A percentile compares a stretch with the other conserved stretches of the same genome.
phyloP scores from a whole-genome alignment of 169 alveolate species.

The Plasmodium cynomolgi region DNA sequence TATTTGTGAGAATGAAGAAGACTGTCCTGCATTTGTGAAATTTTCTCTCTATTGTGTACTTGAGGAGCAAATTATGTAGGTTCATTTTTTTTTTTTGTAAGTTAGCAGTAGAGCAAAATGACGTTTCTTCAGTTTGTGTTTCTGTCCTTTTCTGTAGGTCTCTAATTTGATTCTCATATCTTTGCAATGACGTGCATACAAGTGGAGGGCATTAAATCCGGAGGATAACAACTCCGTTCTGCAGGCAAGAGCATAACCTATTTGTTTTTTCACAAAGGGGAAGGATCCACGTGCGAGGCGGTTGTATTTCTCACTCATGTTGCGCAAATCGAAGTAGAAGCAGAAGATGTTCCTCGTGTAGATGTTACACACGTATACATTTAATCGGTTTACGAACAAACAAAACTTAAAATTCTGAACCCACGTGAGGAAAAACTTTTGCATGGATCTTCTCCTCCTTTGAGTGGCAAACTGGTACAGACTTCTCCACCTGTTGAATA shows the following conservation, averaged over 20 bases:
- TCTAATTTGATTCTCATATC: neutral
- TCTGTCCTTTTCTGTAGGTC: neutral
- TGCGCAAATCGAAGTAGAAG: slow-evolving; percentile 28
- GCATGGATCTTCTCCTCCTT: neutral
- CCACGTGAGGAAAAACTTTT: slow-evolving; percentile 19
- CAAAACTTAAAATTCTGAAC: slow-evolving; percentile 14
- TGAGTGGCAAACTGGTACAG: neutral
- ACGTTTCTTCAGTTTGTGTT: neutral
- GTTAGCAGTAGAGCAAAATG: slow-evolving; percentile 7
- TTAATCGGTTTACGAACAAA: slow-evolving; percentile 10
- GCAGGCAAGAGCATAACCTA: neutral
- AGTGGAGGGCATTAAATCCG: neutral
- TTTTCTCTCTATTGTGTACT: slow-evolving; percentile 18
- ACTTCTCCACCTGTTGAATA: slow-evolving; percentile 21
- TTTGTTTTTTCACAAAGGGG: slow-evolving; percentile 17
- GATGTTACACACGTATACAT: slow-evolving; percentile 15
- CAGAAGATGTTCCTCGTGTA: slow-evolving; percentile 19
- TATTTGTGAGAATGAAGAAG: slow-evolving; percentile 24
- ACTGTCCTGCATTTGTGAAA: slow-evolving; percentile 10
- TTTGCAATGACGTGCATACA: neutral
- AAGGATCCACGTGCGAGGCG: slow-evolving; percentile 9
- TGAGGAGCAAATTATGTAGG: slow-evolving; percentile 3
- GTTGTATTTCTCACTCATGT: slow-evolving; percentile 30
- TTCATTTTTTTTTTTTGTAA: slow-evolving; percentile 3
- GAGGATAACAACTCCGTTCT: neutral